Evolutionary conservation across 306 rosid genomes (phyloP), one percentile per base, ranked within the genome.

Genomic region (Arachis stenosperma): DNA sequence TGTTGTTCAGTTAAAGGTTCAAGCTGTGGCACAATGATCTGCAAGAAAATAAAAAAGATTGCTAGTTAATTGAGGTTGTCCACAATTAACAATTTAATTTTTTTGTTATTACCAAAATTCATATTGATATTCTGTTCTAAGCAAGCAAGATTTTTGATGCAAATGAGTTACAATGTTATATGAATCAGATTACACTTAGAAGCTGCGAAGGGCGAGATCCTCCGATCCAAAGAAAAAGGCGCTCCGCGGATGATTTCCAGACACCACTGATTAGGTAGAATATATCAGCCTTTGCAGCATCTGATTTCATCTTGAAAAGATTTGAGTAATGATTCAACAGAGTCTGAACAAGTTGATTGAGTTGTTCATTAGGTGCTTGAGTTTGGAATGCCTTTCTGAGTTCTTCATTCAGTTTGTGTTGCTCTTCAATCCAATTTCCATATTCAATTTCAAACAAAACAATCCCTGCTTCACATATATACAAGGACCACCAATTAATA

Each of bases 191-290:
- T 90, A 95, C 99, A 1, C 81, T 83, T 67, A 95, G 88, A 85
- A 95, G 90, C 78, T 95, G 93, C 0, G 99, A 95, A 0, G 99
- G 99, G 71, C 99, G 99, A n/a, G 91, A 87, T 48, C 99, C 99
- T 54, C 99, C 99, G 4, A 95, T 95, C 99, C 99, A 95, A 41
- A 84, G 89, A 80, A 90, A 91, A 59, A 90, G 81, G 9, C 99
- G 97, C 43, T 95, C 99, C 6, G 83, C 91, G 0, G 96, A 78
- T 15, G 98, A 71, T 76, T 89, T 86, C 99, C 99, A 95, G 13
- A 81, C 82, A 13, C 99, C 98, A 9, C 98, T 90, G 79, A 91
- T 75, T 36, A 95, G 63, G 77, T 87, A 91, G 42, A 95, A 93
- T 48, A 88, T 87, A 84, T 95, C 99, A 52, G 88, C 81, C 70